Base-by-base conservation (phyloP, 2,329 filamentous ascomycete species). In the Ceratocystis alfenasii region DNA sequence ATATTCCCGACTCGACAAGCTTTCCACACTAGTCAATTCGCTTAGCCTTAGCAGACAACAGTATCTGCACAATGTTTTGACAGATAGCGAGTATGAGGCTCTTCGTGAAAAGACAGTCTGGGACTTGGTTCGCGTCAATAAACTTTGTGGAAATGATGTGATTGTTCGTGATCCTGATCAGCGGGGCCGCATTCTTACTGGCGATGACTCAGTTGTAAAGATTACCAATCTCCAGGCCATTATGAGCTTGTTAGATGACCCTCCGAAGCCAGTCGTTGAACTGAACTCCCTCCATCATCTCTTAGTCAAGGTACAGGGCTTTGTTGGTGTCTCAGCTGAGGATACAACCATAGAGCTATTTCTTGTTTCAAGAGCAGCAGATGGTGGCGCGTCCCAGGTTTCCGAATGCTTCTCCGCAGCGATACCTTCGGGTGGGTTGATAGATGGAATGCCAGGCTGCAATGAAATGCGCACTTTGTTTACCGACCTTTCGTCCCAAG, bases 41-140 rank as follows among this genome's bases (percentile, higher is more conserved):
- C 80, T 99, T 68, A 93, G 96, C 75, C 81, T 90, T 65, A 87
- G 90, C 53, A 82, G 94, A 69, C 87, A 94, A 70, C 92, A 97
- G 75, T 86, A 99, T 69, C 81, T 97, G 65, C 93, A 99, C 77
- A 91, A 95, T 74, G 90, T 99, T 8, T 82, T 99, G 66, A 99
- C 95, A 0, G 82, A 84, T 28, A 86, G 89, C 74, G 94, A 99
- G 76, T 86, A 95, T 72, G 80, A 83, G n/a, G 79, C 78, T 46
- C 78, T 97, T 68, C 87, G 94, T 68, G 90, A 96, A 74, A 87
- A 88, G 74, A 95, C 91, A 0, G 91, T 99, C 0, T 99, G 95
- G 94, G 90, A 96, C 72, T 79, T 99, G 62, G 93, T 97, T 2
- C 85, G 83, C 55, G 93, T 93, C 57, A 99, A 99, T 77, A 97